Evolutionary conservation across 192 early-diverging fungal species (phyloP).

Genomic region (Umbelopsis sp.): DNA sequence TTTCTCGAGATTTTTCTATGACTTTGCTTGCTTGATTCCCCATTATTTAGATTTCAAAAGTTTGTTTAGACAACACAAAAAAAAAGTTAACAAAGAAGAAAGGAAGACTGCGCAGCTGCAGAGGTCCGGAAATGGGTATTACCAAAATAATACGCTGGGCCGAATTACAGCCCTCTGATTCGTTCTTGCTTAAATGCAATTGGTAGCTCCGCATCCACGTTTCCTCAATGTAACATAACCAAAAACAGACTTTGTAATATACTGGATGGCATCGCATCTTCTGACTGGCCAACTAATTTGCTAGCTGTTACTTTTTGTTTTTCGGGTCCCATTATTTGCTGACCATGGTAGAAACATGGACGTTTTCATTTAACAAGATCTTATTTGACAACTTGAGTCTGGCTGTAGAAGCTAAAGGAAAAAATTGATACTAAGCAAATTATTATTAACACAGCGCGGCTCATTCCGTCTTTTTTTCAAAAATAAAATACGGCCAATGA

Average conservation of each 20-base stretch:
- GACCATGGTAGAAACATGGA: too few species aligned
- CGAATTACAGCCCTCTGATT: background rate
- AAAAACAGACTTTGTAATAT: too few species aligned
- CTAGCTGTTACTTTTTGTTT: too few species aligned
- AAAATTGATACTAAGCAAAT: too few species aligned
- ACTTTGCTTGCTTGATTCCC: conserved; percentile 41
- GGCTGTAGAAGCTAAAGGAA: too few species aligned
- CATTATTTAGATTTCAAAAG: conserved; percentile 15
- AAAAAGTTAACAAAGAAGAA: background rate
- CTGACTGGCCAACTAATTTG: too few species aligned
- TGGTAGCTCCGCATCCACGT: conserved; percentile 10
- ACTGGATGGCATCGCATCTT: too few species aligned
- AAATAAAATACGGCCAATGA: too few species aligned
- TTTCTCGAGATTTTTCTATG: conserved; percentile 29
- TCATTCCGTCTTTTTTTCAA: background rate
- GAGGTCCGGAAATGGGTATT: background rate
- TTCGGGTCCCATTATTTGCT: too few species aligned
- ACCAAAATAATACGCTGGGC: background rate
- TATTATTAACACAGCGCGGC: too few species aligned
- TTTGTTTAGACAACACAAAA: background rate
- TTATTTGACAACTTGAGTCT: too few species aligned
- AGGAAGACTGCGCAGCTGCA: conserved; percentile 11
- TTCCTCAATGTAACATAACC: background rate
- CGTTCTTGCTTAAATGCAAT: conserved; percentile 9
- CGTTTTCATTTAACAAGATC: too few species aligned